A percentile compares a stretch with the other conserved stretches of the same genome.
Evolutionary conservation across 139 green algal species (phyloP).

Genomic region (Nannochloris sp.): DNA sequence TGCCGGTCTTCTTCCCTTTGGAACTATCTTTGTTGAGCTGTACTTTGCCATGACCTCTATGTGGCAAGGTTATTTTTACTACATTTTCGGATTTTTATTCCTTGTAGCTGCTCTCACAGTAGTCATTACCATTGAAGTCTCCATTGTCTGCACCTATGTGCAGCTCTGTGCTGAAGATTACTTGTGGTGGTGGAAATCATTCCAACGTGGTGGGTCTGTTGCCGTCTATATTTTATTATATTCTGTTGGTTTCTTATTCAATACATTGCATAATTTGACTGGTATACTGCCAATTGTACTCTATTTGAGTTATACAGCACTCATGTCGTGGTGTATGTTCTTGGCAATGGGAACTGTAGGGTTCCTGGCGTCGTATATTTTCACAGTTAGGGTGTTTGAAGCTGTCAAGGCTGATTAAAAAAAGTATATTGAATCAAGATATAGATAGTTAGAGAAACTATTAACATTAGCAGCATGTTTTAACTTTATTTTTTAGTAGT

Average conservation of each 20-base stretch:
- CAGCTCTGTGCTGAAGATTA: slow-evolving; percentile 93
- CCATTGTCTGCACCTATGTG: slow-evolving; percentile 75
- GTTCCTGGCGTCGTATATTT: slow-evolving; percentile 58
- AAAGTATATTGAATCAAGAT: neutral
- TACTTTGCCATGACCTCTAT: slow-evolving; percentile 93
- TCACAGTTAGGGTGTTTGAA: slow-evolving; percentile 48
- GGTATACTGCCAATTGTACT: slow-evolving; percentile 72
- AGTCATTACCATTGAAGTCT: slow-evolving; percentile 78
- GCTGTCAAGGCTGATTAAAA: slow-evolving; percentile 49
- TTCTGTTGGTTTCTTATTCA: slow-evolving; percentile 61
- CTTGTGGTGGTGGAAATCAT: slow-evolving; percentile 87
- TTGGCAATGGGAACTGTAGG: slow-evolving; percentile 75
- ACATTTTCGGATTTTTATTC: slow-evolving; percentile 88
- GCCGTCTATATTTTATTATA: slow-evolving; percentile 49
- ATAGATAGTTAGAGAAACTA: no score
- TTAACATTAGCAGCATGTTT: no score
- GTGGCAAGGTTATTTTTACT: slow-evolving; percentile 95
- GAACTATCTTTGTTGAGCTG: slow-evolving; percentile 94
- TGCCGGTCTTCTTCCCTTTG: slow-evolving; percentile 88
- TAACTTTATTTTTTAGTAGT: no score
- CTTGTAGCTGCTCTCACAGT: slow-evolving; percentile 76
- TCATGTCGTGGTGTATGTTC: slow-evolving; percentile 70
- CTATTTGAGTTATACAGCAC: slow-evolving; percentile 80
- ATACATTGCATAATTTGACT: slow-evolving; percentile 50
- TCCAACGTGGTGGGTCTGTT: slow-evolving; percentile 69